These are phyloP conservation scores for Monosporozyma solicola DNA, from an alignment of 805 yeast genomes.

Conservation along the genomic window DNA sequence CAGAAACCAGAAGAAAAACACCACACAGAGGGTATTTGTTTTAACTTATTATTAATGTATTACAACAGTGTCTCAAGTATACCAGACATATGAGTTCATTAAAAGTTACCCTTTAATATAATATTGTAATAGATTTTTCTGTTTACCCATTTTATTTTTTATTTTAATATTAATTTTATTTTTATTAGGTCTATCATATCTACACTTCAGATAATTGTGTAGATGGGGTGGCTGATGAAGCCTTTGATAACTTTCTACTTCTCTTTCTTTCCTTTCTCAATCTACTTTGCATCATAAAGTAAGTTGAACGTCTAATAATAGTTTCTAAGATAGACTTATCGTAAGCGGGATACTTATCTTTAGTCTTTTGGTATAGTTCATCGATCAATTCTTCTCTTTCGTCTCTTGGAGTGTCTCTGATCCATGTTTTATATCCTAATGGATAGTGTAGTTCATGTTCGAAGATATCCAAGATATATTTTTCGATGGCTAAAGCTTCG, in stretches of 20 bases:
- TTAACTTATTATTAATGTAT: neutral
- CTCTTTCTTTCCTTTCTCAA: conserved; percentile 55
- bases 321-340: conserved; percentile 45
- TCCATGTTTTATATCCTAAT: conserved; percentile 76
- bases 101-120: neutral
- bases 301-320: conserved; percentile 72
- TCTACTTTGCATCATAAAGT: conserved; percentile 70
- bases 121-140: too few relatives aligned
- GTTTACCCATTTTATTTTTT: neutral
- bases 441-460: conserved; percentile 56
- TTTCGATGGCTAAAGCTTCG: conserved; percentile 50
- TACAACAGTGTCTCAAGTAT: neutral
- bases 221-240: neutral
- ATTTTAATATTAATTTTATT: conserved; percentile 24
- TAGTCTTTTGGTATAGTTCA: conserved; percentile 41
- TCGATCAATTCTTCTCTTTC: conserved; percentile 44
- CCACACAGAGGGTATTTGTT: neutral
- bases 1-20: neutral
- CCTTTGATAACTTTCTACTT: neutral
- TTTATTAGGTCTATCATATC: neutral
- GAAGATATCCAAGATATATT: conserved; percentile 43
- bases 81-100: neutral
- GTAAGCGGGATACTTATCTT: conserved; percentile 42
- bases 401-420: conserved; percentile 57
- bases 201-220: neutral